Evolutionary conservation across 1,139 yeast species (phyloP), one percentile per base, ranked within the genome.

Genomic region (Kodamaea anthophila): DNA sequence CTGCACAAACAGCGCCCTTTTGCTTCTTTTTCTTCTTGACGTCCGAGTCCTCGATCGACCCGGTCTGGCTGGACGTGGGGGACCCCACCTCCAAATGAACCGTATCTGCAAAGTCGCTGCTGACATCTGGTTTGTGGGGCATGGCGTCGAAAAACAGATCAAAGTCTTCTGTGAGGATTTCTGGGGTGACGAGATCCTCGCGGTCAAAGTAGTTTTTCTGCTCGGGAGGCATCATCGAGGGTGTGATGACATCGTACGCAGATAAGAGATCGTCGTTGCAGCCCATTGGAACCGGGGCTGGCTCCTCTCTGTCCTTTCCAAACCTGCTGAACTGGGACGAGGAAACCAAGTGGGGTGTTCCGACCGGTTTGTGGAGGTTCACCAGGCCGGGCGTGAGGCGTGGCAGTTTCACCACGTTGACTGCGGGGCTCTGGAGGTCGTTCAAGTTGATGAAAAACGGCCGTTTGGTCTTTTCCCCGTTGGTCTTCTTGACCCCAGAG

Each of bases 161-260:
- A 11, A 23, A 18, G 23, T 18, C 24, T 7, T 13, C 24, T 9
- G 27, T 3, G 9, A 18, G 21, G 12, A 24, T 14, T 11, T 29
- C 29, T 21, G 29, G 21, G 10, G 23, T 14, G 13, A 21, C 12
- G 16, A 20, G 22, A 15, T 32, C 24, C 16, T 24, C 4, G 18
- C 22, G 12, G 5, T 28, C 31, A 23, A 28, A 28, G 25, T 28
- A 28, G 22, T 18, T 25, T 24, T 45, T 49, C 4, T 55, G 42
- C 6, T 57, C 56, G 1, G 71, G 70, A 1, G 71, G 70, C 25
- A 60, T 60, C 62, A 63, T 58, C 5, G 55, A 51, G 1, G 71
- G 71, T 0, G 72, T 65, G 12, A 60, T 40, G 30, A 43, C 47
- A 4, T 18, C 29, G 13, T 28, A 24, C 15, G 9, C 19, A 14